Evolutionary conservation across 1,284 basidiomycete species (phyloP).

Genomic region (Boletellus deceptivus): DNA sequence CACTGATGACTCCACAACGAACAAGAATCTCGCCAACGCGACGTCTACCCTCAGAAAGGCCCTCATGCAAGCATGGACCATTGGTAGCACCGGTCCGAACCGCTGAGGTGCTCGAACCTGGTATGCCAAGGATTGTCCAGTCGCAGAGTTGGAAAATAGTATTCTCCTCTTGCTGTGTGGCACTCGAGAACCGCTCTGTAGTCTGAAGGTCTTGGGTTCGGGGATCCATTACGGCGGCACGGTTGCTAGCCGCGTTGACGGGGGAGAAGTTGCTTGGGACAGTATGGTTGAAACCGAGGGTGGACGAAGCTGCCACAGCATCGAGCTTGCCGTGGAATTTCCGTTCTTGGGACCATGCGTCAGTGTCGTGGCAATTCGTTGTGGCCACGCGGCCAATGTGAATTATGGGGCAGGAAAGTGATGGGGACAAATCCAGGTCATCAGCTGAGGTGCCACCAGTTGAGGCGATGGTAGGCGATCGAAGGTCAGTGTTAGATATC

Average conservation of each 20-base stretch:
- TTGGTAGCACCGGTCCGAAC: neutral
- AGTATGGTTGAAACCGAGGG: conserved; percentile 9
- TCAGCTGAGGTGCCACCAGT: neutral
- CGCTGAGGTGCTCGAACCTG: neutral
- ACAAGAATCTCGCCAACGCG: conserved; percentile 26
- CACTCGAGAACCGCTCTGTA: neutral
- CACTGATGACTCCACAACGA: conserved; percentile 22
- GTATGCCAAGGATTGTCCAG: conserved; percentile 2
- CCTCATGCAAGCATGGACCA: neutral
- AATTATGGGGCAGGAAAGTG: conserved; percentile 9
- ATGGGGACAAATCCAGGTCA: conserved; percentile 4
- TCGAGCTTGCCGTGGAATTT: conserved; percentile 10
- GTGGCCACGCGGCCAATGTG: conserved; percentile 23
- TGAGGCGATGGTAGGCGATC: neutral
- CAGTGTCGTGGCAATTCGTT: conserved; percentile 26
- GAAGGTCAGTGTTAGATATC: conserved; percentile 5
- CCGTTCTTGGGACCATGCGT: conserved; percentile 22
- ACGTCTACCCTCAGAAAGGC: conserved; percentile 20
- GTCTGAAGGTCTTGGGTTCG: neutral
- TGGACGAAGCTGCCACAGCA: conserved; percentile 10
- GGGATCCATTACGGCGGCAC: conserved; percentile 10
- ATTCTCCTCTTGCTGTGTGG: neutral
- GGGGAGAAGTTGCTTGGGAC: conserved; percentile 1
- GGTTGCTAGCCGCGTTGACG: conserved; percentile 3
- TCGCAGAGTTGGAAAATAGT: neutral